Percentiles rank a stretch among this genome's conserved stretches.
phyloP scores from a whole-genome alignment of 495 filamentous ascomycete species.

The Penicillium verhagenii region DNA sequence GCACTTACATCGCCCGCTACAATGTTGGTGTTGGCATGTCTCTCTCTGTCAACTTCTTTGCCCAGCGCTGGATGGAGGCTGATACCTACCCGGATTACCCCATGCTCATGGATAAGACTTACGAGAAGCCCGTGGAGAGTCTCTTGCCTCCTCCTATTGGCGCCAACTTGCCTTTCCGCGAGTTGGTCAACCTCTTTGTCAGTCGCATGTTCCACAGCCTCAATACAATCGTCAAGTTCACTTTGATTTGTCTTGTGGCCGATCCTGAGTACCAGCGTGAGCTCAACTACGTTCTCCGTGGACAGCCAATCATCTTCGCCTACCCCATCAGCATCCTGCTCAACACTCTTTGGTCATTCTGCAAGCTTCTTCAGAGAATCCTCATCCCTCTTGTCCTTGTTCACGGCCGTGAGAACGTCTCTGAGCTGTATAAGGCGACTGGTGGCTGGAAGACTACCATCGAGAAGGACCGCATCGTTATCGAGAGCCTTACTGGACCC shows the following conservation, averaged over 20 bases:
- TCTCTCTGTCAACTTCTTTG: not conserved
- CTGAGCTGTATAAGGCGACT: constrained; percentile 1
- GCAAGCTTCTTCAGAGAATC: constrained; percentile 1
- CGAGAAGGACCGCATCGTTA: constrained; percentile 3
- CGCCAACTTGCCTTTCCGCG: not conserved
- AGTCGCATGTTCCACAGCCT: not conserved
- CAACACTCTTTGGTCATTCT: constrained; percentile 1
- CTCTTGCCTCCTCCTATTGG: not conserved
- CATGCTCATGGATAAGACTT: not conserved
- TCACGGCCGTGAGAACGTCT: constrained; percentile 1
- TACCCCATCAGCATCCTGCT: not conserved
- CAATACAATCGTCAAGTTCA: not conserved
- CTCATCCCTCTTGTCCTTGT: constrained; percentile 1
- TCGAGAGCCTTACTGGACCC: constrained; percentile 1
- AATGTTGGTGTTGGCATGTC: not conserved
- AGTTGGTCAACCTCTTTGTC: not conserved
- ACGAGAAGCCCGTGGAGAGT: not conserved
- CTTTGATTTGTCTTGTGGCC: not conserved
- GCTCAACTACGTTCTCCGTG: not conserved
- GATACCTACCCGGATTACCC: not conserved
- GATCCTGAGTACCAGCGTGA: constrained; percentile 6
- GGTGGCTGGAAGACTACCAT: constrained; percentile 2
- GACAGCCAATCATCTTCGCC: not conserved
- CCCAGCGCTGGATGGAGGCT: constrained; percentile 2
- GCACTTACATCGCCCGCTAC: constrained; percentile 1